phyloP scores from a whole-genome alignment of 352 stramenopile species.

The Globisporangium viniferum region DNA sequence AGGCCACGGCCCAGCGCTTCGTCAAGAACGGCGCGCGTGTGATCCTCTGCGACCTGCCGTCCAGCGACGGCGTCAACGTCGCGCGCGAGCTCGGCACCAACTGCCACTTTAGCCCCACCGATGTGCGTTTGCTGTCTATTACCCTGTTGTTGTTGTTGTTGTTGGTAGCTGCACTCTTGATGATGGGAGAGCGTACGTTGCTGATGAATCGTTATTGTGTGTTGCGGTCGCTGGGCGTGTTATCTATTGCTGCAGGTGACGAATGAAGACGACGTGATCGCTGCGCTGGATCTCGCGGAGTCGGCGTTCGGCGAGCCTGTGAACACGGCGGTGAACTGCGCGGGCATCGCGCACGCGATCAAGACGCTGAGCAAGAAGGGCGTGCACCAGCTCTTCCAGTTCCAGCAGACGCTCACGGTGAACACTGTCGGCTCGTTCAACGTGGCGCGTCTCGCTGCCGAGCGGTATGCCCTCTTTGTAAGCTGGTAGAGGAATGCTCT shows the following conservation, averaged over 20 bases:
- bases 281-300: conserved; percentile 90
- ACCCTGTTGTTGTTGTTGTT: background rate
- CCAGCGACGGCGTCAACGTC: conserved; percentile 74
- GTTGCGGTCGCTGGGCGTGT: background rate
- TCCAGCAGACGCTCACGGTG: conserved; percentile 94
- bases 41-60: conserved; percentile 91
- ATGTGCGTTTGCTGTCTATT: conserved; percentile 35
- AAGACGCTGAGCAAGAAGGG: conserved; percentile 93
- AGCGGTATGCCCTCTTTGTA: conserved; percentile 57
- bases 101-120: conserved; percentile 78
- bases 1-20: conserved; percentile 89
- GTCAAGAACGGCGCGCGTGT: conserved; percentile 88
- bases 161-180: background rate
- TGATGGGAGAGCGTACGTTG: background rate
- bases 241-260: conserved; percentile 69
- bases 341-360: conserved; percentile 91
- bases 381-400: conserved; percentile 90
- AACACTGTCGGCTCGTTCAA: conserved; percentile 99
- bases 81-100: conserved; percentile 72
- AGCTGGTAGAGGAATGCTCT: too few species aligned
- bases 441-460: conserved; percentile 91
- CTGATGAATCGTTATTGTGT: background rate
- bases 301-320: conserved; percentile 90
- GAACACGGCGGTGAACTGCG: conserved; percentile 95
- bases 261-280: conserved; percentile 85